Conservation (phyloP, 1,139 yeast genomes). For the Blastobotrys aristatus region DNA sequence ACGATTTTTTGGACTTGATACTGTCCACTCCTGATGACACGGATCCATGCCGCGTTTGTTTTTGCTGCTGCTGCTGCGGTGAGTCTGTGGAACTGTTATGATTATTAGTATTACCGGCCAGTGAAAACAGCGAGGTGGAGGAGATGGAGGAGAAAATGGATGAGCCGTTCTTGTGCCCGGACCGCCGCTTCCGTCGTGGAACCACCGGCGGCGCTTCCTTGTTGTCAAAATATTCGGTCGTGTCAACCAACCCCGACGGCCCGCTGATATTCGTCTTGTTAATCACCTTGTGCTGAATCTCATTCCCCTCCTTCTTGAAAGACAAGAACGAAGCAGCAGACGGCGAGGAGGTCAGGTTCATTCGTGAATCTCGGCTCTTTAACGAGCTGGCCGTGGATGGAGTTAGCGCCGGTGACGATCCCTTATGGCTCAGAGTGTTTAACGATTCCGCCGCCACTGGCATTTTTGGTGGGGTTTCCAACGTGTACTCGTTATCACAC, state of each 20-base stretch:
- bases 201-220: constrained; percentile 13
- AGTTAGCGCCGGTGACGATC: constrained; percentile 7
- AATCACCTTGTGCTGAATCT: constrained; percentile 20
- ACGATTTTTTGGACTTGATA: constrained; percentile 1
- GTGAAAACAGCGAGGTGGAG: constrained; percentile 15
- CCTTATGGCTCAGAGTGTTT: no score
- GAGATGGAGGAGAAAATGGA: constrained; percentile 21
- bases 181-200: constrained; percentile 7
- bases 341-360: constrained; percentile 14
- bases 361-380: constrained; percentile 8
- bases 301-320: constrained; percentile 23
- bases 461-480: constrained; percentile 14
- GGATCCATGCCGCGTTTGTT: constrained; percentile 8
- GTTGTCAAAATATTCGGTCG: constrained; percentile 22
- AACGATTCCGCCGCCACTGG: constrained; percentile 6
- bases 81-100: background rate
- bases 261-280: constrained; percentile 25
- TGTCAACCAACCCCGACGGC: constrained; percentile 25
- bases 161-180: constrained; percentile 17
- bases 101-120: no score
- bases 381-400: constrained; percentile 10
- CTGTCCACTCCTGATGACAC: constrained; percentile 4
- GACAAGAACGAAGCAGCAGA: constrained; percentile 21
- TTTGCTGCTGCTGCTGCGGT: background rate
- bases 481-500: constrained; percentile 4